Percentiles rank a stretch among this genome's conserved stretches.
Conservation (phyloP, 2,329 filamentous ascomycete species). For the Exophiala mesophila region DNA sequence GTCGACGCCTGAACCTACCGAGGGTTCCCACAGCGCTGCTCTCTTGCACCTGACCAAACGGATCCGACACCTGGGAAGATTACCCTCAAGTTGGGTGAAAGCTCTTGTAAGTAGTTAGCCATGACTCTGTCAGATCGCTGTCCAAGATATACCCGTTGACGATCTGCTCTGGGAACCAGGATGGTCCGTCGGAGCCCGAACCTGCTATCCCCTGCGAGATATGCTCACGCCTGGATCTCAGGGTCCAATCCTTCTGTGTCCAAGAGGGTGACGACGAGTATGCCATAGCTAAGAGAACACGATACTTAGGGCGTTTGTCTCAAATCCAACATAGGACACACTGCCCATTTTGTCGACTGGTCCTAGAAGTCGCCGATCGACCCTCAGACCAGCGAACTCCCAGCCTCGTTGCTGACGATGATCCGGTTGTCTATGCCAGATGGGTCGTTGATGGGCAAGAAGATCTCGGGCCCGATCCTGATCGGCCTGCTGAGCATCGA, state of each 20-base stretch:
- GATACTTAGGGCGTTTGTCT: slow-evolving; percentile 23
- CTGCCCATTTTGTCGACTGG: slow-evolving; percentile 26
- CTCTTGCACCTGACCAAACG: slow-evolving; percentile 22
- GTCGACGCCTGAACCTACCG: slow-evolving; percentile 16
- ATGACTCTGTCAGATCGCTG: too few species aligned
- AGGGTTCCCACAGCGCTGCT: slow-evolving; percentile 13
- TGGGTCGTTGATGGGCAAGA: slow-evolving; percentile 28
- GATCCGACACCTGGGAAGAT: slow-evolving; percentile 20
- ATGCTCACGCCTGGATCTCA: slow-evolving; percentile 22
- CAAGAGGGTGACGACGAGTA: slow-evolving; percentile 16
- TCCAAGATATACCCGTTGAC: too few species aligned
- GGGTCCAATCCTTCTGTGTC: slow-evolving; percentile 24
- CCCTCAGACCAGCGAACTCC: slow-evolving; percentile 25
- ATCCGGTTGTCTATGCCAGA: slow-evolving; percentile 23
- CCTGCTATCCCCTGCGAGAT: slow-evolving; percentile 25
- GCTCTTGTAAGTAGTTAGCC: slow-evolving; percentile 9
- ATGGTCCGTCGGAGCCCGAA: slow-evolving; percentile 12
- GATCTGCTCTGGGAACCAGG: slow-evolving; percentile 6
- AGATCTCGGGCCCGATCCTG: slow-evolving; percentile 18
- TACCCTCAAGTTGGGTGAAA: slow-evolving; percentile 22
- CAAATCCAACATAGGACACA: slow-evolving; percentile 20
- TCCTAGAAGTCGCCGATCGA: slow-evolving; percentile 25
- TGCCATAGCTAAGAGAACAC: slow-evolving; percentile 18
- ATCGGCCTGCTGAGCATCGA: slow-evolving; percentile 15
- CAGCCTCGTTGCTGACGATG: slow-evolving; percentile 20